These are phyloP conservation scores for Carex kokanica DNA, from an alignment of 176 grass and related monocot genomes.

Conservation along the genomic window DNA sequence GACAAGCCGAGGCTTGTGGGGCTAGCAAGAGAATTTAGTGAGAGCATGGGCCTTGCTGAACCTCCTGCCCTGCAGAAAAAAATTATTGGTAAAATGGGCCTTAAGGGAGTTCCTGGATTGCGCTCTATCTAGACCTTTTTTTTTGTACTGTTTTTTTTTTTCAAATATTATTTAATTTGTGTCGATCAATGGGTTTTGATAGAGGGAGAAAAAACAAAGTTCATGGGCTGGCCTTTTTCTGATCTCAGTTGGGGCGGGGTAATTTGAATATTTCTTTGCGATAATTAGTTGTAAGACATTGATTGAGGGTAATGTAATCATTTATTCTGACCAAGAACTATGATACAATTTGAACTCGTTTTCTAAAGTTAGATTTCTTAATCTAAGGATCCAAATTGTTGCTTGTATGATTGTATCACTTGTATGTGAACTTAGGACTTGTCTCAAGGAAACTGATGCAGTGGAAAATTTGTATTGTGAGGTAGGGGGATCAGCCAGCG, in stretches of 20 bases:
- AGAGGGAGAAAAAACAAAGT: background rate
- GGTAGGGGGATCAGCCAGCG: too few relatives aligned
- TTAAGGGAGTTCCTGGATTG: constrained; percentile 57
- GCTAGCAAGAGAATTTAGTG: constrained; percentile 78
- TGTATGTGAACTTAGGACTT: background rate
- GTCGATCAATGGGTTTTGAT: background rate
- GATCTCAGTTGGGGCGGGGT: background rate
- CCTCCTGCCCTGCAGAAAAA: constrained; percentile 63
- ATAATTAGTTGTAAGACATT: background rate
- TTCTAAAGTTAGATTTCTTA: background rate
- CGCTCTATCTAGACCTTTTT: constrained; percentile 27
- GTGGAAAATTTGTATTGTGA: too few relatives aligned
- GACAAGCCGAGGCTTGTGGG: constrained; percentile 69
- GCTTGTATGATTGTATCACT: background rate
- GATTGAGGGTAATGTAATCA: background rate
- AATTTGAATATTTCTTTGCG: background rate
- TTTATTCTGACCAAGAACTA: background rate
- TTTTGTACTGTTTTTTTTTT: background rate
- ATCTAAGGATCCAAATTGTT: background rate
- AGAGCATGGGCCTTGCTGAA: constrained; percentile 66
- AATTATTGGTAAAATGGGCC: constrained; percentile 86
- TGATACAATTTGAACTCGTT: background rate
- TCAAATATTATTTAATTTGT: background rate
- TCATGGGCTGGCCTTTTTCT: background rate
- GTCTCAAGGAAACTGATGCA: too few relatives aligned